A percentile compares a stretch with the other conserved stretches of the same genome.
Conservation (phyloP, 495 filamentous ascomycete genomes). For the Glarea lozoyensis region DNA sequence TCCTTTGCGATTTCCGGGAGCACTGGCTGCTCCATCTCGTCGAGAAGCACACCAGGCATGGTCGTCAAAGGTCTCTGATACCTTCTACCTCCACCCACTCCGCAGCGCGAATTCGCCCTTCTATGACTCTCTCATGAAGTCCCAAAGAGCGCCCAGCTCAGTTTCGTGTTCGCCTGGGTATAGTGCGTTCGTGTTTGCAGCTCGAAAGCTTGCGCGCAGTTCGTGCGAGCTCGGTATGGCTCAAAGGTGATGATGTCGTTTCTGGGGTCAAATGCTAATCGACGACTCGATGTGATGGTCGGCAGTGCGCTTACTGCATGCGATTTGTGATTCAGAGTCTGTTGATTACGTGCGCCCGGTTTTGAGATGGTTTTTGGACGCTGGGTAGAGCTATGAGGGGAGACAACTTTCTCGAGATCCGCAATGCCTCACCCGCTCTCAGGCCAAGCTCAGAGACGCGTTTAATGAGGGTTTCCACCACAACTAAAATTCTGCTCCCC, state of each 20-base stretch:
- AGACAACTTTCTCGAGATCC: too few relatives aligned
- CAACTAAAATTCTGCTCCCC: too few relatives aligned
- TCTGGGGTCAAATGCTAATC: background rate
- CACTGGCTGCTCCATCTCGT: slow-evolving; percentile 19
- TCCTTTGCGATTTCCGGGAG: slow-evolving; percentile 20
- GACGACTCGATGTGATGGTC: too few relatives aligned
- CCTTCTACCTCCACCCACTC: background rate
- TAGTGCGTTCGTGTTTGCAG: background rate
- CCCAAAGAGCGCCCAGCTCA: slow-evolving; percentile 1
- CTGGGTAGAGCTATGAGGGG: too few relatives aligned
- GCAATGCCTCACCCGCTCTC: too few relatives aligned
- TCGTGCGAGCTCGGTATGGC: background rate
- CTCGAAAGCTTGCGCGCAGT: background rate
- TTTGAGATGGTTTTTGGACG: too few relatives aligned
- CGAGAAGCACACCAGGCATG: slow-evolving; percentile 25
- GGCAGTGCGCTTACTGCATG: too few relatives aligned
- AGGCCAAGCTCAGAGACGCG: too few relatives aligned
- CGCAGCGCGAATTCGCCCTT: slow-evolving; percentile 8
- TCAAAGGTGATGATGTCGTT: background rate
- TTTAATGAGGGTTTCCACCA: too few relatives aligned
- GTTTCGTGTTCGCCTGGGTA: background rate
- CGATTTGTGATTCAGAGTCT: too few relatives aligned
- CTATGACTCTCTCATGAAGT: slow-evolving; percentile 5
- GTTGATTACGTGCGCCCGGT: too few relatives aligned
- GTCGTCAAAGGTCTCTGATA: background rate